These are phyloP conservation scores for Sporisorium graminicola DNA, from an alignment of 1,284 basidiomycete genomes.

Conservation along the genomic window DNA sequence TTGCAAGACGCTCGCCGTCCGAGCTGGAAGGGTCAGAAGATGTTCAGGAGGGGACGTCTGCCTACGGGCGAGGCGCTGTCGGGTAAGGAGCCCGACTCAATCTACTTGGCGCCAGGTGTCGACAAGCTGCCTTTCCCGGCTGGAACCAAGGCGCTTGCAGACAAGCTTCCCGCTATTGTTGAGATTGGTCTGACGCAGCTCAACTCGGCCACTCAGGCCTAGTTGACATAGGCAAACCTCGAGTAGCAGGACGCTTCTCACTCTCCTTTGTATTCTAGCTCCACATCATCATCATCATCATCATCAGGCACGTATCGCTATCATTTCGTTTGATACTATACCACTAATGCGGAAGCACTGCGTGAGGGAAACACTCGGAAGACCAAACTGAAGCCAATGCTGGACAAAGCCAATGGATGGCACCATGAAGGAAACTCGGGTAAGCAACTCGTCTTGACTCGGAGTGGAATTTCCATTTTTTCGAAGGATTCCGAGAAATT, in stretches of 20 bases:
- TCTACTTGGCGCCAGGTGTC: constrained; percentile 85
- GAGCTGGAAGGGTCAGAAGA: constrained; percentile 63
- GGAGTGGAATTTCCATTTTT: constrained; percentile 26
- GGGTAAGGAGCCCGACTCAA: constrained; percentile 78
- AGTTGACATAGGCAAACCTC: not conserved
- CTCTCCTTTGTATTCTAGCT: constrained; percentile 33
- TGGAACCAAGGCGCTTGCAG: constrained; percentile 83
- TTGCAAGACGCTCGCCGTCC: constrained; percentile 67
- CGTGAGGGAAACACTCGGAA: not conserved
- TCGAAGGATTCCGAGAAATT: constrained; percentile 40
- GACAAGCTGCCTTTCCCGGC: constrained; percentile 90
- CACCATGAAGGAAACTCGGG: not conserved
- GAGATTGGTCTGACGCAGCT: constrained; percentile 59
- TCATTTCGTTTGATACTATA: no score
- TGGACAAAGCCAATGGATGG: not conserved
- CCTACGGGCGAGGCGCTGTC: constrained; percentile 75
- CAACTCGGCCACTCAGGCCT: constrained; percentile 35
- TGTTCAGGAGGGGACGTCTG: constrained; percentile 61
- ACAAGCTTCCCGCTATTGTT: constrained; percentile 70
- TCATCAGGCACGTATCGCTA: not conserved
- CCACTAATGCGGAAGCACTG: no score
- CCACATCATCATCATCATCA: constrained; percentile 1
- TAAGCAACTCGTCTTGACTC: not conserved
- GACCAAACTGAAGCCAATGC: not conserved
- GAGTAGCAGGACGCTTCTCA: not conserved